Conservation (phyloP, 2,329 filamentous ascomycete species). For the Coniella lustricola region DNA sequence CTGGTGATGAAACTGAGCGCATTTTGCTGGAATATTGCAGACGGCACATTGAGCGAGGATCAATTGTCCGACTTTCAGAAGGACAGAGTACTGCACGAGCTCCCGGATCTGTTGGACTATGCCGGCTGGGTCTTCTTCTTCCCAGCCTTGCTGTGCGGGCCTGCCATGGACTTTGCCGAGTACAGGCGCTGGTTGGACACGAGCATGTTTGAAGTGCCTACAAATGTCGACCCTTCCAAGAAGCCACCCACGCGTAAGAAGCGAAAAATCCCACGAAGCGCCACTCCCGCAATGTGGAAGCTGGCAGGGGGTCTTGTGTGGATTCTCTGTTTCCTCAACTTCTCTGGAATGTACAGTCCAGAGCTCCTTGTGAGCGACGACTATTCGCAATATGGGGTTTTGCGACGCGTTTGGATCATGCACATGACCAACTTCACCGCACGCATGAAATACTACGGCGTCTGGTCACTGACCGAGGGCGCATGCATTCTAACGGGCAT, state of each 20-base stretch:
- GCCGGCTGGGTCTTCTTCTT: slow-evolving; percentile 93
- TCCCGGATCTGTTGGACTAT: slow-evolving; percentile 76
- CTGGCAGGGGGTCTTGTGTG: slow-evolving; percentile 65
- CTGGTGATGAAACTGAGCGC: slow-evolving; percentile 94
- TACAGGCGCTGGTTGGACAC: slow-evolving; percentile 91
- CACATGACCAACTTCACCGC: slow-evolving; percentile 78
- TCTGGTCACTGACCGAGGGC: slow-evolving; percentile 89
- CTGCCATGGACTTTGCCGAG: slow-evolving; percentile 90
- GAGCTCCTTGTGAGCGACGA: slow-evolving; percentile 56
- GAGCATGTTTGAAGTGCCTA: slow-evolving; percentile 83
- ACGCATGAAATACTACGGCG: slow-evolving; percentile 91
- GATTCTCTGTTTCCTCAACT: slow-evolving; percentile 70
- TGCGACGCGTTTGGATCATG: slow-evolving; percentile 68
- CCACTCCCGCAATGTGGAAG: slow-evolving; percentile 75
- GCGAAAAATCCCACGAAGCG: slow-evolving; percentile 87
- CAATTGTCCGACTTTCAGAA: slow-evolving; percentile 84
- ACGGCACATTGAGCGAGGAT: slow-evolving; percentile 71
- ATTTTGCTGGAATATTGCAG: slow-evolving; percentile 97
- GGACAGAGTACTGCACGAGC: slow-evolving; percentile 65
- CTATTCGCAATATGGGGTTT: slow-evolving; percentile 61
- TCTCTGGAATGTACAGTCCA: slow-evolving; percentile 61
- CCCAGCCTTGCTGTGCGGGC: slow-evolving; percentile 79
- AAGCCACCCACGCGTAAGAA: slow-evolving; percentile 81
- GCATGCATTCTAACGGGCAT: slow-evolving; percentile 89
- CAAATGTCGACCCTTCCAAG: slow-evolving; percentile 75